These are phyloP conservation scores for Arachis stenosperma DNA, from an alignment of 306 rosid species.

Conservation along the genomic window DNA sequence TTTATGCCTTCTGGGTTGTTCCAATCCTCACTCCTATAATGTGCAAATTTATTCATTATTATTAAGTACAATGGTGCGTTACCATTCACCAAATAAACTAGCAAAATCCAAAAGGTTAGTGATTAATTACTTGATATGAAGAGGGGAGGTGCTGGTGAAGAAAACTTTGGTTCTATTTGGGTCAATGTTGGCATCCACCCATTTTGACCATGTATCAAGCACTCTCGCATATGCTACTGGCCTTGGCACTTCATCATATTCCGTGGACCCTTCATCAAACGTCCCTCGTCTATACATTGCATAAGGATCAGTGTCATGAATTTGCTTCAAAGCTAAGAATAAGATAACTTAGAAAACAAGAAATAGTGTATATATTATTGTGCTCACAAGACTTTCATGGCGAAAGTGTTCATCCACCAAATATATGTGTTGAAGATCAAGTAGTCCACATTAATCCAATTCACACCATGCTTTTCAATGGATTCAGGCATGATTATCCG, in stretches of 20 bases:
- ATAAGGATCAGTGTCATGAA: slow-evolving; percentile 24
- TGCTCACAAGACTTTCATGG: slow-evolving; percentile 90
- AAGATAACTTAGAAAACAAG: background rate
- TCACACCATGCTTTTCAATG: slow-evolving; percentile 81
- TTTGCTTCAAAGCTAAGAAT: slow-evolving; percentile 11
- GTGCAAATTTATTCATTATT: no score
- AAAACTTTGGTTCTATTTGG: slow-evolving; percentile 79
- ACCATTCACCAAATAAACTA: slow-evolving; percentile 13
- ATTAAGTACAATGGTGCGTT: no score
- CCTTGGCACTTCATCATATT: slow-evolving; percentile 76
- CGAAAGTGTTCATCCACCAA: slow-evolving; percentile 99
- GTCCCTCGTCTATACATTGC: slow-evolving; percentile 73
- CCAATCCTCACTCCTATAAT: slow-evolving; percentile 86
- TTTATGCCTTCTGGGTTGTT: slow-evolving; percentile 90
- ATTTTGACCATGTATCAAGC: slow-evolving; percentile 77
- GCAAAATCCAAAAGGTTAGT: background rate
- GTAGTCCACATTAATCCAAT: slow-evolving; percentile 86
- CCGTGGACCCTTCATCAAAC: slow-evolving; percentile 82
- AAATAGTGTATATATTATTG: background rate
- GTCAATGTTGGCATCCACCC: slow-evolving; percentile 79
- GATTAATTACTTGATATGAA: slow-evolving; percentile 83
- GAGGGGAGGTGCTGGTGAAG: slow-evolving; percentile 92
- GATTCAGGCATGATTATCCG: slow-evolving; percentile 97
- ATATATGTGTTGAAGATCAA: slow-evolving; percentile 91
- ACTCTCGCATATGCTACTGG: slow-evolving; percentile 76